Conservation (phyloP, 208 protist species). For the Leptomonas pyrrhocoris region DNA sequence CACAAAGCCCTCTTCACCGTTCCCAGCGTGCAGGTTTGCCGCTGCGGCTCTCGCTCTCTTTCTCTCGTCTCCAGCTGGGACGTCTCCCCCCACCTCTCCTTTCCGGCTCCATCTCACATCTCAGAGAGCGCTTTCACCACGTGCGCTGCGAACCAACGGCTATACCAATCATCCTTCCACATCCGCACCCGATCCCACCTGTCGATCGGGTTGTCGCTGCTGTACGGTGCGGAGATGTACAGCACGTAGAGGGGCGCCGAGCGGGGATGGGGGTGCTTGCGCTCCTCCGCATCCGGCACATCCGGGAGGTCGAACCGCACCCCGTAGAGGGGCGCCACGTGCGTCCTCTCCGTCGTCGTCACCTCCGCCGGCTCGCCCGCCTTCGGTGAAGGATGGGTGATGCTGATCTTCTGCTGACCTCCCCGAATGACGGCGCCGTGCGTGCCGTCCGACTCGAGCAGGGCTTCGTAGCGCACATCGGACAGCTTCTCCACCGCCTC, state of each 20-base stretch:
- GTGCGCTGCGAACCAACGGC: conserved; percentile 23
- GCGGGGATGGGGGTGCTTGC: conserved; percentile 9
- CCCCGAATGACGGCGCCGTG: conserved; percentile 14
- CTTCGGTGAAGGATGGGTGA: neutral
- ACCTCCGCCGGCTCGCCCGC: neutral
- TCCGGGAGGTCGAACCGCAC: conserved; percentile 15
- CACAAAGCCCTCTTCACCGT: too few species aligned
- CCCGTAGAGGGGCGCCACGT: conserved; percentile 14
- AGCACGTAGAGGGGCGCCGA: conserved; percentile 17
- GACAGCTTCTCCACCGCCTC: conserved; percentile 14
- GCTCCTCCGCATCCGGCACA: conserved; percentile 5
- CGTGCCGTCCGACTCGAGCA: neutral
- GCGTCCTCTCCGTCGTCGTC: conserved; percentile 17
- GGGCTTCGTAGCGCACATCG: conserved; percentile 12
- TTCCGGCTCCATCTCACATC: conserved; percentile 15
- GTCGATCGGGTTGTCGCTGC: conserved; percentile 8
- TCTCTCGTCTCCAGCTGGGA: neutral
- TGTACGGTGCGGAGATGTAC: conserved; percentile 15
- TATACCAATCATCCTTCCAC: conserved; percentile 23
- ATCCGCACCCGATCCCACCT: conserved; percentile 6
- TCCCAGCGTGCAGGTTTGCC: too few species aligned
- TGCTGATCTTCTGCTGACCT: neutral
- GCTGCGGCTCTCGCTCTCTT: too few species aligned
- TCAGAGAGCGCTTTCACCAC: conserved; percentile 12
- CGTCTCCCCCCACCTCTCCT: neutral